Evolutionary conservation across 225 moss, liverwort and hornwort species (phyloP).

Genomic region (Ulota crispa): DNA sequence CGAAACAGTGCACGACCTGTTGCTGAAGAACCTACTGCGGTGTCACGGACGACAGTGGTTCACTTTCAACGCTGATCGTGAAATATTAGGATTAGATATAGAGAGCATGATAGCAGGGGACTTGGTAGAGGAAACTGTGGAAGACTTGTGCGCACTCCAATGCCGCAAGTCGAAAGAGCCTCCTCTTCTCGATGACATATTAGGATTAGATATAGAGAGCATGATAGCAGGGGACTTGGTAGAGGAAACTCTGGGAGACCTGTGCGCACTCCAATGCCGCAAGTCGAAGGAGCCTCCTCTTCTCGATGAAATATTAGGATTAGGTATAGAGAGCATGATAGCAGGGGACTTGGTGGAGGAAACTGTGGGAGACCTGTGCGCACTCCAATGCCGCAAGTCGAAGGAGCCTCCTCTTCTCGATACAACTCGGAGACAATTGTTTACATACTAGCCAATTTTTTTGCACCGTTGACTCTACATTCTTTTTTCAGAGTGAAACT

Average conservation of each 20-base stretch:
- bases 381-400: not conserved
- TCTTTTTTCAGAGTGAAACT: not conserved
- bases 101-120: constrained; percentile 73
- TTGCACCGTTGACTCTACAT: not conserved
- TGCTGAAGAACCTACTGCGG: constrained; percentile 56
- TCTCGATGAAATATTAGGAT: constrained; percentile 50
- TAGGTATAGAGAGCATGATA: constrained; percentile 70
- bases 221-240: constrained; percentile 71
- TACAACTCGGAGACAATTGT: constrained; percentile 32
- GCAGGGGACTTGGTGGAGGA: constrained; percentile 72
- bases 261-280: constrained; percentile 17
- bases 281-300: too few relatives aligned
- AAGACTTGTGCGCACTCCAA: constrained; percentile 28
- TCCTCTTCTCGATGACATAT: too few relatives aligned
- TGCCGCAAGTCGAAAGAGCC: not conserved
- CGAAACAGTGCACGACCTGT: constrained; percentile 59
- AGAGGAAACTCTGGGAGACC: constrained; percentile 57
- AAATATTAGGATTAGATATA: constrained; percentile 54
- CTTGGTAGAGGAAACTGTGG: constrained; percentile 64
- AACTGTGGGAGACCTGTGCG: constrained; percentile 41
- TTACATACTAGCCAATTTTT: constrained; percentile 5
- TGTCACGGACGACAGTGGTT: constrained; percentile 59
- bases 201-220: constrained; percentile 63
- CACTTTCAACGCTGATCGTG: constrained; percentile 48
- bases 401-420: not conserved